These are phyloP conservation scores for Globisporangium viniferum DNA, from an alignment of 352 stramenopile species.

Conservation along the genomic window DNA sequence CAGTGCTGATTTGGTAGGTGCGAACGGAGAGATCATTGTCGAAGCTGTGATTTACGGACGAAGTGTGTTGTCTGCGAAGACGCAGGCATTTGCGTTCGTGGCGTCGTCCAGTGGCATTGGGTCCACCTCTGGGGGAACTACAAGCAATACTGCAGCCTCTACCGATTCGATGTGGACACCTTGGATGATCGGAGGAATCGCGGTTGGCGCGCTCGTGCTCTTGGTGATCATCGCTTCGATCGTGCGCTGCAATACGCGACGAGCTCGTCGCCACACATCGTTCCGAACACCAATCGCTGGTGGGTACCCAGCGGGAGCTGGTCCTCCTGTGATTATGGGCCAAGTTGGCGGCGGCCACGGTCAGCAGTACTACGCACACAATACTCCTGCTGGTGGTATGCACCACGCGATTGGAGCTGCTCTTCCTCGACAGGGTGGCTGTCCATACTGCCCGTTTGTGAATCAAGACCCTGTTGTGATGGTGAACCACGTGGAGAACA, in stretches of 20 bases:
- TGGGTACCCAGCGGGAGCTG: constrained; percentile 10
- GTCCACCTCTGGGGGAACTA: constrained; percentile 30
- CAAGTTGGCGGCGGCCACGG: background rate
- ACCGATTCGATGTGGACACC: constrained; percentile 45
- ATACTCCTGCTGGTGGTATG: constrained; percentile 16
- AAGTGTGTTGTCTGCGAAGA: constrained; percentile 52
- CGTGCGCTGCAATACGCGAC: constrained; percentile 31
- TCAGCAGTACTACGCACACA: constrained; percentile 19
- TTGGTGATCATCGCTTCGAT: constrained; percentile 39
- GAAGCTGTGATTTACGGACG: constrained; percentile 67
- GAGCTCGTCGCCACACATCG: constrained; percentile 16
- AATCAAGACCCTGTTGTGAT: constrained; percentile 48
- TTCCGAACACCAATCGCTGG: background rate
- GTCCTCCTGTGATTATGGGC: background rate
- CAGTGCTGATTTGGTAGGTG: constrained; percentile 17
- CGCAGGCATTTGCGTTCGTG: constrained; percentile 74
- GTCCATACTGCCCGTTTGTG: constrained; percentile 63
- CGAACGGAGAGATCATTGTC: constrained; percentile 61
- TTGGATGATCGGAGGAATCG: constrained; percentile 52
- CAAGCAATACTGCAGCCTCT: background rate
- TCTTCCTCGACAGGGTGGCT: constrained; percentile 20
- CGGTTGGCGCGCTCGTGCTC: constrained; percentile 42
- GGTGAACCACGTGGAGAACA: constrained; percentile 64
- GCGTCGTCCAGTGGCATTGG: constrained; percentile 76
- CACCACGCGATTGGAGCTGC: constrained; percentile 1